phyloP scores from a whole-genome alignment of 2,329 filamentous ascomycete species.

The Trichoderma harzianum region DNA sequence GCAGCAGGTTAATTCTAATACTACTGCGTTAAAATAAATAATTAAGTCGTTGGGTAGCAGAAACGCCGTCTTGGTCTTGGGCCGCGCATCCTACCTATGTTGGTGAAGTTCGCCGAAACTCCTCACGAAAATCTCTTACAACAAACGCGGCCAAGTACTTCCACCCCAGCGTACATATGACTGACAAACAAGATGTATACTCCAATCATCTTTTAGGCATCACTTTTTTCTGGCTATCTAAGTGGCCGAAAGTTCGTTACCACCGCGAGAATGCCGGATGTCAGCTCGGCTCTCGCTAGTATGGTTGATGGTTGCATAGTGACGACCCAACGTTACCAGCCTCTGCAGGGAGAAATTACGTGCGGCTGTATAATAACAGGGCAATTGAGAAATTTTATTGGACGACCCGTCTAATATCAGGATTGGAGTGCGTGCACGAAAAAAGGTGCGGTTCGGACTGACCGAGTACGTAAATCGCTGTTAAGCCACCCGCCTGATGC shows the following conservation, averaged over 20 bases:
- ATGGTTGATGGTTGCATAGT: not conserved
- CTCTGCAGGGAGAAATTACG: not conserved
- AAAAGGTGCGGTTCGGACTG: not conserved
- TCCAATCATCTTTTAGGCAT: not conserved
- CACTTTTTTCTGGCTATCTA: not conserved
- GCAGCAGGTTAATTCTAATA: not conserved
- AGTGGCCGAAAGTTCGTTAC: not conserved
- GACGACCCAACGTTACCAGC: not conserved
- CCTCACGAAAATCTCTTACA: not conserved
- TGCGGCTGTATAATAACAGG: not conserved
- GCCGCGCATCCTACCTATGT: not conserved
- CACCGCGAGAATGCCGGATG: not conserved
- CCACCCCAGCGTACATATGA: not conserved
- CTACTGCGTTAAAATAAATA: not conserved
- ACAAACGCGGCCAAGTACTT: not conserved
- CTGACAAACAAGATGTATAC: not conserved
- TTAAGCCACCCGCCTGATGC: not conserved
- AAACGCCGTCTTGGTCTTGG: not conserved
- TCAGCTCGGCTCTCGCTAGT: not conserved
- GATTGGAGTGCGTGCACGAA: not conserved
- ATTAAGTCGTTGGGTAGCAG: not conserved
- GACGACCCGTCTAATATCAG: not conserved
- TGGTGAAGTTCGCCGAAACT: not conserved
- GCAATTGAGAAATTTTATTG: not conserved
- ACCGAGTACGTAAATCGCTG: not conserved